Base-by-base conservation (phyloP, 2,329 filamentous ascomycete genomes). In the Chaetomiaceae sp. region DNA sequence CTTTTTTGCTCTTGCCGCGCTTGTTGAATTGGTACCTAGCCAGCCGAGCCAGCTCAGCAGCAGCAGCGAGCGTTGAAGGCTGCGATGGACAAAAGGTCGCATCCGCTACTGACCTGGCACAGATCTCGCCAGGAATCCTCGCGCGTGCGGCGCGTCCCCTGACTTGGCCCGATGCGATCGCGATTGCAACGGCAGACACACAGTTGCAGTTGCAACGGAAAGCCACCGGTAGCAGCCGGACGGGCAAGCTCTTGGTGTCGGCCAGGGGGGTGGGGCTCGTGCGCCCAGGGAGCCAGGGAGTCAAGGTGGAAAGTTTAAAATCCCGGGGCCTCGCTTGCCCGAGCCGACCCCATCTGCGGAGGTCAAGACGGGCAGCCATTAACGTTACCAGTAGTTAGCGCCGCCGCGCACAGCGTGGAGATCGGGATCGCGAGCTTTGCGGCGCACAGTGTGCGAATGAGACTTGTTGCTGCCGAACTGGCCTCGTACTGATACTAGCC, bases 101-200 rank as follows among this genome's bases (percentile, higher is more conserved):
- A 56, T 51, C 49, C 42, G 49, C 42, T 17, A 24, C n/a, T 18
- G 36, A 42, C 44, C 44, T 51, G 52, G 47, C 49, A 9, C 5
- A 56, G 58, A 60, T 60, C 57, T 58, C 49, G 41, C 51, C 47
- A n/a, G n/a, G 52, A 55, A 53, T 54, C 52, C 48, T 51, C 47
- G n/a, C n/a, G n/a, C n/a, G n/a, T n/a, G n/a, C n/a, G 48, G 51
- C 37, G 42, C 32, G 50, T 50, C 52, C 55, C 58, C 58, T 60
- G 58, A 58, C 56, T 59, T 60, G 49, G 30, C 58, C 58, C 56
- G 55, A 61, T 59, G 51, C 54, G 55, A 58, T 59, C 54, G 53
- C 48, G 52, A 55, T 51, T 61, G 58, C 47, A 59, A 60, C 58
- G 56, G 43, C 43, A 42, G 45, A 46, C 46, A 47, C 50, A 51